These are phyloP conservation scores for Calonectria henricotiae DNA, from an alignment of 2,329 filamentous ascomycete species.

Conservation along the genomic window DNA sequence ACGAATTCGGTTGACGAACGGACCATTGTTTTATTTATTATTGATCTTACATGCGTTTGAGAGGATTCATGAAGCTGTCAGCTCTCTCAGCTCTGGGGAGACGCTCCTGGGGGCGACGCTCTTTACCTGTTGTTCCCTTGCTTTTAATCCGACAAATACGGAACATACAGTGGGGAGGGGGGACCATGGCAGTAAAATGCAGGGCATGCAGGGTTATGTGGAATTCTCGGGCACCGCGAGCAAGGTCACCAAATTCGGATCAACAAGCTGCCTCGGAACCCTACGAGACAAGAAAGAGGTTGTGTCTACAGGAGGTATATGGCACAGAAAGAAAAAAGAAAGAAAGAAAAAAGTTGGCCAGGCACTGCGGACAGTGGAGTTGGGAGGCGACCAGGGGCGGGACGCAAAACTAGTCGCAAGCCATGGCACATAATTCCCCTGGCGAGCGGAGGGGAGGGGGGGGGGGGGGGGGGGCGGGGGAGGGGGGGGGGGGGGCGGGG, in stretches of 20 bases:
- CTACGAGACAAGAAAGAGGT: not conserved
- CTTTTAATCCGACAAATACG: not conserved
- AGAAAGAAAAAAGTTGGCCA: not conserved
- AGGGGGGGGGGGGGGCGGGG: too few species aligned
- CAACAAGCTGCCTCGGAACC: not conserved
- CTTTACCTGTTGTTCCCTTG: too few species aligned
- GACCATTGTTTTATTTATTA: not conserved
- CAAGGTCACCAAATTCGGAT: slow-evolving; percentile 9
- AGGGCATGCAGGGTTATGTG: not conserved
- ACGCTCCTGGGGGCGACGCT: too few species aligned
- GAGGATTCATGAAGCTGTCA: not conserved
- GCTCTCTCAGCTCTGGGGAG: not conserved
- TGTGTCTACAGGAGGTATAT: not conserved
- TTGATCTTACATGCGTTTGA: not conserved
- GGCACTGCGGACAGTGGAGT: slow-evolving; percentile 11
- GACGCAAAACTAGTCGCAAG: slow-evolving; percentile 11
- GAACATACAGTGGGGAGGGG: not conserved
- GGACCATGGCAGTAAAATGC: not conserved
- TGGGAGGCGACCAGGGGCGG: slow-evolving; percentile 13
- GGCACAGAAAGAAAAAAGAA: not conserved
- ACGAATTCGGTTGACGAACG: slow-evolving; percentile 8
- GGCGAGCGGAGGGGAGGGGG: not conserved
- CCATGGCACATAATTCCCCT: not conserved
- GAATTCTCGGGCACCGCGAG: not conserved
- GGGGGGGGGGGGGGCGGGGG: not conserved